These are phyloP conservation scores for Eucalyptus tenuipes DNA, from an alignment of 345 rosid species.

Conservation along the genomic window DNA sequence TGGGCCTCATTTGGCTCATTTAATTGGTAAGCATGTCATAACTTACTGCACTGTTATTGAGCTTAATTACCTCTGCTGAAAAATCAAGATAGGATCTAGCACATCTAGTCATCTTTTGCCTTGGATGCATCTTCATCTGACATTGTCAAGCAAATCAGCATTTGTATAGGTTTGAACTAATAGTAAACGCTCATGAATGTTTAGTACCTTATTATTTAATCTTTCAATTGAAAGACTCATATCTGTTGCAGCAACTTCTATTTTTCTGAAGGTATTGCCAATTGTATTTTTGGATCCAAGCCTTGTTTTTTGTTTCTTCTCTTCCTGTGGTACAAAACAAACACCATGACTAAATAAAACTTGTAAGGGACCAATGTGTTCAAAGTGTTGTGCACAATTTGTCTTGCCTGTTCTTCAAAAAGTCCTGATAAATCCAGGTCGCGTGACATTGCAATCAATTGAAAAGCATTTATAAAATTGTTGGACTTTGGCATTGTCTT, in stretches of 20 bases:
- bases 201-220: constrained; percentile 47
- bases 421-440: constrained; percentile 94
- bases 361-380: neutral
- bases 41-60: neutral
- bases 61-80: constrained; percentile 59
- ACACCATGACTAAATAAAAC: neutral
- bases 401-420: constrained; percentile 69
- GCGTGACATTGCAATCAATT: constrained; percentile 81
- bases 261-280: constrained; percentile 64
- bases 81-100: constrained; percentile 45
- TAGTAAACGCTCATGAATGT: neutral
- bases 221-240: constrained; percentile 56
- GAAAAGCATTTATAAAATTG: constrained; percentile 80
- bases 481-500: constrained; percentile 30
- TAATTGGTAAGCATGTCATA: neutral
- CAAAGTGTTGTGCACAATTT: constrained; percentile 1
- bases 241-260: constrained; percentile 76
- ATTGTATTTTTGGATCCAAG: constrained; percentile 65
- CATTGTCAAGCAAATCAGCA: neutral
- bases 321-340: constrained; percentile 28
- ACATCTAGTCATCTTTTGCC: constrained; percentile 41
- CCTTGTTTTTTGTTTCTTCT: constrained; percentile 50
- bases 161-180: neutral
- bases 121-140: constrained; percentile 66
- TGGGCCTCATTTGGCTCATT: neutral